These are phyloP conservation scores for Graphilbum sp. DNA, from an alignment of 2,329 filamentous ascomycete species.

Conservation along the genomic window DNA sequence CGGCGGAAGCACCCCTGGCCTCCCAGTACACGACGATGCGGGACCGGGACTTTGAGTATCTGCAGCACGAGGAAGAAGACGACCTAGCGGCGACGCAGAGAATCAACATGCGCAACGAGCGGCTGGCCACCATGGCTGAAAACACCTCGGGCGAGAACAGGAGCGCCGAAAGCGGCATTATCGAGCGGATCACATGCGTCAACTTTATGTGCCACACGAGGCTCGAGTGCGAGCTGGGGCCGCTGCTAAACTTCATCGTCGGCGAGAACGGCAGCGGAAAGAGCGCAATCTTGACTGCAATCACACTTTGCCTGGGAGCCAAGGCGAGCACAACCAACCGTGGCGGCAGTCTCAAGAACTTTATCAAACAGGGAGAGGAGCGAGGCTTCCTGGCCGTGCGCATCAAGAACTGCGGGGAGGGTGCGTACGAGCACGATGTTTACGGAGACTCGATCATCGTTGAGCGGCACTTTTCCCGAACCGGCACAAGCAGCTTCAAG, in stretches of 20 bases:
- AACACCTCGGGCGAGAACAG: slow-evolving; percentile 43
- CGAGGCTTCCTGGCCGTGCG: slow-evolving; percentile 61
- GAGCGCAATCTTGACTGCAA: slow-evolving; percentile 82
- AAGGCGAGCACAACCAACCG: slow-evolving; percentile 89
- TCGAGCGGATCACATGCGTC: slow-evolving; percentile 70
- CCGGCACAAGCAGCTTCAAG: slow-evolving; percentile 68
- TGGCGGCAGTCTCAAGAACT: slow-evolving; percentile 68
- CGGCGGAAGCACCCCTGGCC: slow-evolving; percentile 12
- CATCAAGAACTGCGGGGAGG: slow-evolving; percentile 78
- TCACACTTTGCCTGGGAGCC: slow-evolving; percentile 86
- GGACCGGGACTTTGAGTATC: slow-evolving; percentile 41
- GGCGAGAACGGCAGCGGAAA: slow-evolving; percentile 97
- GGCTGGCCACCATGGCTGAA: slow-evolving; percentile 7
- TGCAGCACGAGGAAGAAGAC: slow-evolving; percentile 38
- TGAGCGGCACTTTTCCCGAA: slow-evolving; percentile 72
- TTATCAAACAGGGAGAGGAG: slow-evolving; percentile 81
- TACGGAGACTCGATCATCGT: slow-evolving; percentile 78
- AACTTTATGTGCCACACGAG: slow-evolving; percentile 96
- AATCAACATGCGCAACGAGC: slow-evolving; percentile 27
- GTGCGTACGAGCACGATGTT: slow-evolving; percentile 66
- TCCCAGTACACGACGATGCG: slow-evolving; percentile 47
- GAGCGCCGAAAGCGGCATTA: slow-evolving; percentile 68
- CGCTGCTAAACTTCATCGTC: slow-evolving; percentile 94
- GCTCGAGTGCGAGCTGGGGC: slow-evolving; percentile 71
- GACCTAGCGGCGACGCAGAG: slow-evolving; percentile 50